These are phyloP conservation scores for Starmerella bacillaris DNA, from an alignment of 805 yeast genomes.

Conservation along the genomic window DNA sequence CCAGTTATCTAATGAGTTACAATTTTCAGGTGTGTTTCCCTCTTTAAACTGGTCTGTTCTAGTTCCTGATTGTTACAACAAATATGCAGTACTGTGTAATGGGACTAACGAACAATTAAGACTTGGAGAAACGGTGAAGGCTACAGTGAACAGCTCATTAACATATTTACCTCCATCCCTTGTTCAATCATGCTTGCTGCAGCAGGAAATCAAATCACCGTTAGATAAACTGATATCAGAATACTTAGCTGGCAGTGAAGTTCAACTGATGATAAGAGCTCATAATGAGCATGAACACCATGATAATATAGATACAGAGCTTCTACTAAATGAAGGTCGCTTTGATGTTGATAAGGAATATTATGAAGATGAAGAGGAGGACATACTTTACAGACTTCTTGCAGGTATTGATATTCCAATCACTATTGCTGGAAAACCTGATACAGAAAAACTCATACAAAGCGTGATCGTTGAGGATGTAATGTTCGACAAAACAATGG, in stretches of 20 bases:
- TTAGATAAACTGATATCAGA: conserved; percentile 17
- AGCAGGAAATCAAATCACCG: conserved; percentile 14
- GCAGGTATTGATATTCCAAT: conserved; percentile 11
- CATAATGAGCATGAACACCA: not conserved
- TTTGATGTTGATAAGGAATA: not conserved
- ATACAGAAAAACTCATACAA: conserved; percentile 18
- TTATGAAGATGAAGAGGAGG: not conserved
- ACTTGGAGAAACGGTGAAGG: conserved; percentile 5
- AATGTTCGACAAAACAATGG: not conserved
- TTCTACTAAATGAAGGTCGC: too few relatives aligned
- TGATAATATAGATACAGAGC: too few relatives aligned
- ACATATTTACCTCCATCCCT: conserved; percentile 16
- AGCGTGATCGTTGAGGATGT: conserved; percentile 13
- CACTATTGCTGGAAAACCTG: conserved; percentile 16
- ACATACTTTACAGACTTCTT: conserved; percentile 5
- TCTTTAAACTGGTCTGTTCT: conserved; percentile 18
- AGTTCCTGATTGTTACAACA: conserved; percentile 19
- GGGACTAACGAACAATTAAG: conserved; percentile 12
- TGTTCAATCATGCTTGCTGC: conserved; percentile 14
- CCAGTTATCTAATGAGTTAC: conserved; percentile 2
- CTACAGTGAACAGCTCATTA: conserved; percentile 7
- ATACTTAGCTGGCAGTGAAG: conserved; percentile 18
- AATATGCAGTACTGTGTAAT: conserved; percentile 8
- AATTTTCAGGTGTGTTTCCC: conserved; percentile 18
- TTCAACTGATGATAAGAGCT: conserved; percentile 1